These are phyloP conservation scores for Xylariales sp. DNA, from an alignment of 2,329 filamentous ascomycete genomes.

Conservation along the genomic window DNA sequence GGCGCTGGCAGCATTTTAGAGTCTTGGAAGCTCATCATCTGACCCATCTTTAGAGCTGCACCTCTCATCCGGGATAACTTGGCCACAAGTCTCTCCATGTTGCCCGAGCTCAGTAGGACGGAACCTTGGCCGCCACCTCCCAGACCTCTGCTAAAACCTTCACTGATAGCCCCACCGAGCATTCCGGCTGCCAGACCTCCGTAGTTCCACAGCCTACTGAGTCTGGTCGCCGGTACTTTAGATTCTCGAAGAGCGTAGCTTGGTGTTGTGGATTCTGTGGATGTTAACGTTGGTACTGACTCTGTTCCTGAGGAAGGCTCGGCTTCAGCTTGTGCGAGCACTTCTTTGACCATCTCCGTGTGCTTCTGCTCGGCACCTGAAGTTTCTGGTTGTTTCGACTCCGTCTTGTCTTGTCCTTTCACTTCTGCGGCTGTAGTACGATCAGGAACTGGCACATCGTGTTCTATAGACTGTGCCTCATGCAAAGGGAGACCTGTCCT, in stretches of 20 bases:
- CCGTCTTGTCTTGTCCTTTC: not conserved
- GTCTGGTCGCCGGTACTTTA: slow-evolving; percentile 78
- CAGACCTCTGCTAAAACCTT: slow-evolving; percentile 75
- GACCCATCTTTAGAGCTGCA: slow-evolving; percentile 91
- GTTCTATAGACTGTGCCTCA: too few species aligned
- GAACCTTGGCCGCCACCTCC: slow-evolving; percentile 67
- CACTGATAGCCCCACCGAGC: slow-evolving; percentile 86
- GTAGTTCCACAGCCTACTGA: slow-evolving; percentile 93
- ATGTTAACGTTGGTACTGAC: slow-evolving; percentile 9
- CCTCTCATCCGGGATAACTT: slow-evolving; percentile 96
- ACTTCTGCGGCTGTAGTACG: not conserved
- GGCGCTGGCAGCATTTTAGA: slow-evolving; percentile 86
- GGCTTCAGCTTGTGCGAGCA: slow-evolving; percentile 20
- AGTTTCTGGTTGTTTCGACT: slow-evolving; percentile 6
- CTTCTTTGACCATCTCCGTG: slow-evolving; percentile 19
- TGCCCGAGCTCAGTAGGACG: slow-evolving; percentile 78
- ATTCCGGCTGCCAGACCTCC: slow-evolving; percentile 89
- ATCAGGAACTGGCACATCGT: not conserved
- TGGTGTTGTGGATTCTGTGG: slow-evolving; percentile 17
- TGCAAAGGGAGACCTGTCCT: too few species aligned
- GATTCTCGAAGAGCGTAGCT: slow-evolving; percentile 78
- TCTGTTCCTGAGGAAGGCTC: slow-evolving; percentile 12
- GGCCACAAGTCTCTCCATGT: slow-evolving; percentile 88
- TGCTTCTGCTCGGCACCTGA: slow-evolving; percentile 19
- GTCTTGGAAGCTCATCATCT: slow-evolving; percentile 98